Evolutionary conservation across 2,329 filamentous ascomycete species (phyloP), one percentile per base, ranked within the genome.

Genomic region (Fusarium pseudonygamai): DNA sequence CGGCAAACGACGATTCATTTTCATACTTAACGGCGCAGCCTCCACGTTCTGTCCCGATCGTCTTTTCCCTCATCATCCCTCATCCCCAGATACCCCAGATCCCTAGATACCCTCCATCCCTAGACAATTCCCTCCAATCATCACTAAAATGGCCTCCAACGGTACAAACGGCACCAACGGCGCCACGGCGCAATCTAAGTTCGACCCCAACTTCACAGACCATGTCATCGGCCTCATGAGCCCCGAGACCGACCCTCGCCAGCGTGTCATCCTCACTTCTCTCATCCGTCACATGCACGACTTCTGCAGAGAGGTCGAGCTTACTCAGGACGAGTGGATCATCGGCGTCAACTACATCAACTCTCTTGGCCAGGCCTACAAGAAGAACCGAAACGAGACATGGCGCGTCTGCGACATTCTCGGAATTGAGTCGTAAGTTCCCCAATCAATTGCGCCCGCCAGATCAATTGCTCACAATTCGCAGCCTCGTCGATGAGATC

Each of bases 321-420:
- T 95, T 58, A 94, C 90, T 24, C 87, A 90, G 37, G 92, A 93
- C 61, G 93, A 95, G 83, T 95, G 93, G 93, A 88, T 94, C 82
- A 83, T 89, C 13, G 93, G 92, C 60, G 92, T 95, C 61, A 87
- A 92, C 78, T 94, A 92, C 80, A 84, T 95, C 83, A 95, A 95
- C 85, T 87, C 89, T 50, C 88, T 93, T 70, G 93, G 93, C 69
- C 90, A 93, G 82, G 88, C 90, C 75, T 92, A 88, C 72, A 87
- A 87, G 61, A 87, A 88, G 79, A 92, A 89, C 75, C 87, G 93
- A 66, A 94, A 95, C 82, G 93, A 95, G 84, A 88, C 91, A 56
- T 91, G 93, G 83, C 88, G 92, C 62, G 86, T 95, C 30, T 93
- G 87, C 63, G 93, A 95, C 79, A 88, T 95, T 46, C 86, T 94